A percentile compares a stretch with the other conserved stretches of the same genome.
phyloP scores from a whole-genome alignment of 768 basidiomycete genomes.

The Myochromella boudieri region DNA sequence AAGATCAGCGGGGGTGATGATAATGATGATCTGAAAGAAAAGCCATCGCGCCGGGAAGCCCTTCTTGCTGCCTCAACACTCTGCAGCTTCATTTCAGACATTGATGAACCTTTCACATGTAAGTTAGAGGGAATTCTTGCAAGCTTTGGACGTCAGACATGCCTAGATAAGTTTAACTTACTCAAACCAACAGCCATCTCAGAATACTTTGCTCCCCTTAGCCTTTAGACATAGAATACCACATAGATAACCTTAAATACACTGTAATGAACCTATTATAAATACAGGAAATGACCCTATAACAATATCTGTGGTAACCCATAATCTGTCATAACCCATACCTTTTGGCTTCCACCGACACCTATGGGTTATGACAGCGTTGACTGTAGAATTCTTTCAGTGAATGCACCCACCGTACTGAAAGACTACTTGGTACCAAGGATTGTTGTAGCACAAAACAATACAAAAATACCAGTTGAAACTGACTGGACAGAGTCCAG shows the following conservation, averaged over 20 bases:
- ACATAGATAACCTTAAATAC: not conserved
- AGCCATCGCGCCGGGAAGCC: slow-evolving; percentile 21
- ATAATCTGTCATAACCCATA: too few relatives aligned
- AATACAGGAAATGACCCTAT: not conserved
- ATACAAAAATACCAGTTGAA: too few relatives aligned
- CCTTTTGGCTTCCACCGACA: too few relatives aligned
- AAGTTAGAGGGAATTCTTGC: slow-evolving; percentile 21
- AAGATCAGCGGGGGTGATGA: slow-evolving; percentile 1
- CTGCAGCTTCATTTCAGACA: slow-evolving; percentile 16
- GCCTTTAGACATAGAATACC: not conserved
- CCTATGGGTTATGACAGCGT: too few relatives aligned
- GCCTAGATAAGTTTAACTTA: slow-evolving; percentile 10
- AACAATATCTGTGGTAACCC: too few relatives aligned
- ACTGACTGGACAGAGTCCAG: too few relatives aligned
- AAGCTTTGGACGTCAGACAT: slow-evolving; percentile 21
- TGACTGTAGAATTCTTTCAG: too few relatives aligned
- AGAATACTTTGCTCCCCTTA: not conserved
- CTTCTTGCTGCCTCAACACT: slow-evolving; percentile 20
- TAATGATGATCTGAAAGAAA: not conserved
- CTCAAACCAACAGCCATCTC: not conserved
- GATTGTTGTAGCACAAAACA: too few relatives aligned
- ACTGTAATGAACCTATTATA: not conserved
- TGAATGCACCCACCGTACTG: too few relatives aligned
- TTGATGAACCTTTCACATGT: slow-evolving; percentile 21
- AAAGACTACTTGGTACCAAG: too few relatives aligned